Base-by-base conservation (phyloP, 2,329 filamentous ascomycete genomes). In the Cercospora sesami region DNA sequence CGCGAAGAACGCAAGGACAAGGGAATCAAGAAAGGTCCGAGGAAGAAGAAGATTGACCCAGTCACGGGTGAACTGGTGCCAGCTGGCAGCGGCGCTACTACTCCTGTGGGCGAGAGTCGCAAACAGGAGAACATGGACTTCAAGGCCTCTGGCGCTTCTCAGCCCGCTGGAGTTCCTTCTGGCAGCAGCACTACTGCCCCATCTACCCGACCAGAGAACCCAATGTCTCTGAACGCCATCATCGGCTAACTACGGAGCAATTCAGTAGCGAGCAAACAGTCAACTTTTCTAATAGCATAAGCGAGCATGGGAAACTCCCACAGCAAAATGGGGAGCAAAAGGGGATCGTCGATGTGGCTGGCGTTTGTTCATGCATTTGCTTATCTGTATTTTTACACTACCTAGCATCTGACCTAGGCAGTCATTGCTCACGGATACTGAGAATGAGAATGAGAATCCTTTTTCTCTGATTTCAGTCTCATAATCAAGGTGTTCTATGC, bases 1-100 rank as follows among this genome's bases (percentile, higher is more conserved):
- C 73, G 79, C 30, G 78, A 79, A 28, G 77, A 80, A 66, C 77
- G 83, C 21, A 81, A 80, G 61, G 83, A 84, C 68, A 82, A 80
- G 33, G 82, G 83, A 2, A 79, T 84, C 65, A 83, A 83, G 69
- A 85, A 84, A 67, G 83, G 83, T 2, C 83, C 83, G 5, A 75
- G 82, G 14, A 76, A 76, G 67, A 69, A 68, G 21, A 72, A 72
- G 53, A 42, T 58, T 3, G 63, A 61, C 7, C 45, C 45, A 10
- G 28, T 33, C 12, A 18, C 59, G 8, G 51, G 26, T 14, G 30
- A n/a, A 14, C 18, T 31, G 10, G 42, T 33, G 26, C n/a, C 18
- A n/a, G 14, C 28, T 42, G 18, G 18, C 8, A 36, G 31, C 36
- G 31, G 23, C 28, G 12, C 31, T 39, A 23, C 26, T 39, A 36